phyloP scores from a whole-genome alignment of 257 asterid genomes.

The Przewalskia tangutica region DNA sequence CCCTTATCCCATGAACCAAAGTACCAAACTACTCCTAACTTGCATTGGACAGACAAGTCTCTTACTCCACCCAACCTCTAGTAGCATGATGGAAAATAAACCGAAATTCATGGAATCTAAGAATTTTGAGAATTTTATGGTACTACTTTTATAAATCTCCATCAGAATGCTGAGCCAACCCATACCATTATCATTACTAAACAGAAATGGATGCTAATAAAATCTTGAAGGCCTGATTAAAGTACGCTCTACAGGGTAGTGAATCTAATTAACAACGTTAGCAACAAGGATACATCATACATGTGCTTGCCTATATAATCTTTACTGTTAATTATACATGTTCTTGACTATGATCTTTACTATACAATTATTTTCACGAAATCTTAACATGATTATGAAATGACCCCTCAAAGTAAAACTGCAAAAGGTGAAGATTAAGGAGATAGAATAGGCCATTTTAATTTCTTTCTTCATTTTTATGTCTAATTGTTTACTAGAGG shows the following conservation, averaged over 20 bases:
- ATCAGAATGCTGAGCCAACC: neutral
- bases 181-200: neutral
- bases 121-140: neutral
- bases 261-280: neutral
- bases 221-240: neutral
- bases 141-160: no score
- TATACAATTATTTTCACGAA: neutral
- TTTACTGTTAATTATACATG: neutral
- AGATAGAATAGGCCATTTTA: neutral
- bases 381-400: neutral
- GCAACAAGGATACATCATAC: neutral
- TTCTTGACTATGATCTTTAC: no score
- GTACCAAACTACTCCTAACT: neutral
- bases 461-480: neutral
- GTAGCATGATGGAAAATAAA: neutral
- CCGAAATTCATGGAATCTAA: neutral
- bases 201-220: neutral
- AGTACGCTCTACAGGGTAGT: neutral
- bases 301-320: neutral
- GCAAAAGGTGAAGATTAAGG: neutral
- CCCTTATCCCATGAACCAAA: no score
- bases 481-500: neutral
- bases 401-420: neutral
- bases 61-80: neutral
- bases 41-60: neutral